Evolutionary conservation across 306 rosid genomes (phyloP).

Genomic region (Lathyrus oleraceus): DNA sequence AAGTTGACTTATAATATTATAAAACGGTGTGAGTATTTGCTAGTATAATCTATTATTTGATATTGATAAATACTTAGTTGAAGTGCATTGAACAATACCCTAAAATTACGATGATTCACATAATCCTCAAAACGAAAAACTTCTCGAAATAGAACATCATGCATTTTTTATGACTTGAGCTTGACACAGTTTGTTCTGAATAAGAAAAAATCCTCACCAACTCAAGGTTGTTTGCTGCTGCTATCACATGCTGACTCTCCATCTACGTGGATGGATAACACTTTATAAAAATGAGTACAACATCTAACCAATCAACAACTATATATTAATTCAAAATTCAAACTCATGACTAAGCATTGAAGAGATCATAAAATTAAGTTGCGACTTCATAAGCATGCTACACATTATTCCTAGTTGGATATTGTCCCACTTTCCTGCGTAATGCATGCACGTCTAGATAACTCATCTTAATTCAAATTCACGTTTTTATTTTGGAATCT

Average conservation of each 20-base stretch:
- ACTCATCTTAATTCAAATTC: background rate
- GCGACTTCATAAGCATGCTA: background rate
- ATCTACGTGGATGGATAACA: slow-evolving; percentile 1
- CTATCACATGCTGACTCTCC: background rate
- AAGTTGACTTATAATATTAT: too few relatives aligned
- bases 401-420: background rate
- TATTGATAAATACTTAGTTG: too few relatives aligned
- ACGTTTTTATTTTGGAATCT: too few relatives aligned
- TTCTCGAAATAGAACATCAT: too few relatives aligned
- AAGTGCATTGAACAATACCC: too few relatives aligned
- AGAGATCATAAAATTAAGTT: slow-evolving; percentile 3
- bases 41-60: too few relatives aligned
- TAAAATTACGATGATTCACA: too few relatives aligned
- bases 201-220: background rate
- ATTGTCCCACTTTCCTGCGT: slow-evolving; percentile 11
- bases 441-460: slow-evolving; percentile 23
- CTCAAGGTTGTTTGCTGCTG: background rate
- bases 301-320: background rate
- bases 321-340: background rate
- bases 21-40: too few relatives aligned
- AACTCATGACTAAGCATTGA: background rate
- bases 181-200: background rate
- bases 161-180: too few relatives aligned
- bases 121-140: too few relatives aligned
- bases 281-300: background rate